These are phyloP conservation scores for Melastoma malabathricum DNA, from an alignment of 345 rosid species.

Conservation along the genomic window DNA sequence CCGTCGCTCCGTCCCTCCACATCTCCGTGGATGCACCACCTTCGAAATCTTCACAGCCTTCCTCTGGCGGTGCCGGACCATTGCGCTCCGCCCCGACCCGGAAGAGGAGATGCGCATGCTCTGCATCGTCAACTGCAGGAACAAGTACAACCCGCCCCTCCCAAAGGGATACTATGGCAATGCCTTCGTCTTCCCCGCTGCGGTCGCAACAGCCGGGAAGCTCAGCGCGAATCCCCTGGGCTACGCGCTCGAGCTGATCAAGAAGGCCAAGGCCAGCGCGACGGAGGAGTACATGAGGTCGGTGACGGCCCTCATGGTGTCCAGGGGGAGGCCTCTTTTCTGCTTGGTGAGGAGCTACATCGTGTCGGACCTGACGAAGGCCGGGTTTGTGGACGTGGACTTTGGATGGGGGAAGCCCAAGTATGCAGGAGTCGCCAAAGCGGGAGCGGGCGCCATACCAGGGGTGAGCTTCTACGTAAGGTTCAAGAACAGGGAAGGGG, in stretches of 20 bases:
- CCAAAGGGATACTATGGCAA: conserved; percentile 41
- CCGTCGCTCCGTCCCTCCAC: no score
- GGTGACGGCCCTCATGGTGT: conserved; percentile 29
- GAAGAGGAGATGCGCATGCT: no score
- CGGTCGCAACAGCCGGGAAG: conserved; percentile 22
- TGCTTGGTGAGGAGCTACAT: conserved; percentile 11
- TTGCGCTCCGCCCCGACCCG: no score
- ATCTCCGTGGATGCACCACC: no score
- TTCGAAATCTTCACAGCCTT: no score
- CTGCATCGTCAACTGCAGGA: no score
- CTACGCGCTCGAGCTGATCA: conserved; percentile 28
- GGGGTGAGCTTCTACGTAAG: conserved; percentile 21
- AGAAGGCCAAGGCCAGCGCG: conserved; percentile 22
- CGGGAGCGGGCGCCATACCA: no score
- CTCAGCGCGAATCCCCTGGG: conserved; percentile 28
- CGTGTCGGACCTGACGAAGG: conserved; percentile 23
- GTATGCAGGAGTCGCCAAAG: conserved; percentile 29
- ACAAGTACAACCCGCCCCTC: conserved; percentile 26
- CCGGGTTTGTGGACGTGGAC: conserved; percentile 22
- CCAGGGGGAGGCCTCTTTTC: conserved; percentile 25
- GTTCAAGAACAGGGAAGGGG: conserved; percentile 19
- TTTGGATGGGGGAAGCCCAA: conserved; percentile 46
- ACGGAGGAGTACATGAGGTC: conserved; percentile 42
- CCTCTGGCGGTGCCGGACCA: no score
- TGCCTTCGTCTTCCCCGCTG: conserved; percentile 21